These are phyloP conservation scores for Mallotus japonicus DNA, from an alignment of 441 rosid species.

Conservation along the genomic window DNA sequence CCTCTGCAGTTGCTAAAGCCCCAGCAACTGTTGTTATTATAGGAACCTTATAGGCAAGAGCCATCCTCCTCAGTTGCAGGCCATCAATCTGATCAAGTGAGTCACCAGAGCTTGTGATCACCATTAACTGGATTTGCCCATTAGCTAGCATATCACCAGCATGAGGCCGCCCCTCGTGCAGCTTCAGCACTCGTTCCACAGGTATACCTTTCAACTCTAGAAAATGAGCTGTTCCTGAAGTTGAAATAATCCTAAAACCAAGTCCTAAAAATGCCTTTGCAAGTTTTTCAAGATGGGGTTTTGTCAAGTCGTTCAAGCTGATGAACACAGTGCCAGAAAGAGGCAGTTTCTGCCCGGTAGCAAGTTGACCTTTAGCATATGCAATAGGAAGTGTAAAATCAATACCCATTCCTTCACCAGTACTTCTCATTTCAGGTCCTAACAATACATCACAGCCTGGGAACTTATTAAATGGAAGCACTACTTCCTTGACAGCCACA, in stretches of 20 bases:
- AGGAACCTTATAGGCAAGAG: constrained; percentile 91
- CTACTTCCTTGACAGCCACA: constrained; percentile 93
- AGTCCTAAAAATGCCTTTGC: constrained; percentile 70
- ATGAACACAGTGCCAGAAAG: constrained; percentile 83
- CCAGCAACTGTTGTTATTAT: constrained; percentile 87
- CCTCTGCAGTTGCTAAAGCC: constrained; percentile 86
- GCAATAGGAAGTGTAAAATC: constrained; percentile 63
- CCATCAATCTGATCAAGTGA: constrained; percentile 86
- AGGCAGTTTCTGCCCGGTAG: constrained; percentile 93
- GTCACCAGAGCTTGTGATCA: constrained; percentile 92
- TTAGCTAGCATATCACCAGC: constrained; percentile 95
- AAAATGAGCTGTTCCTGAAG: constrained; percentile 91
- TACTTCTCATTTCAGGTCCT: constrained; percentile 98
- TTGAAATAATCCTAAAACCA: constrained; percentile 71
- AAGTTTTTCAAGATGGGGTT: constrained; percentile 71
- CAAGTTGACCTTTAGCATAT: constrained; percentile 89
- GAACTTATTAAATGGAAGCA: constrained; percentile 89
- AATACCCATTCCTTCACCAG: constrained; percentile 97
- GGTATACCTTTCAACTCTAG: constrained; percentile 72
- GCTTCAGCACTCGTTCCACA: constrained; percentile 76
- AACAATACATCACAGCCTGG: constrained; percentile 91
- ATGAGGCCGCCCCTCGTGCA: constrained; percentile 95
- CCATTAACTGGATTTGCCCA: constrained; percentile 84
- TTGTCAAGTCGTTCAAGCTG: constrained; percentile 88
- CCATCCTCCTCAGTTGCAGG: constrained; percentile 83